Evolutionary conservation across 352 stramenopile species (phyloP), one percentile per base, ranked within the genome.

Genomic region (Globisporangium spinosum): DNA sequence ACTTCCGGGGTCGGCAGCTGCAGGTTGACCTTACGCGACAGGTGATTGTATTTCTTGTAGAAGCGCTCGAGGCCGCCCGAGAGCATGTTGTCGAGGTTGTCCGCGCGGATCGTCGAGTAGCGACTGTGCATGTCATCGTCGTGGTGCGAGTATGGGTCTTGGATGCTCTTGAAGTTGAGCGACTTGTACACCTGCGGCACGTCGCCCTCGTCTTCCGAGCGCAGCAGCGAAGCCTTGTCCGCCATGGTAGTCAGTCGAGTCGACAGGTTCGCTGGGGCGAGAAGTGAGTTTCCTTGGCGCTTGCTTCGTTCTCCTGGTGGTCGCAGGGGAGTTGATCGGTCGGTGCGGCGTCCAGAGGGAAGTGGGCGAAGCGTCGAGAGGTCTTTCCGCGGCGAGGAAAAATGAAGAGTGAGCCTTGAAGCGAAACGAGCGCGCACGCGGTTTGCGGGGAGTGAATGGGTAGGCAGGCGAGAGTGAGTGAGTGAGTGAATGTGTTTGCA

Each of bases 1-100:
- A 27, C 25, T 27, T 91, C 85, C 0, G 82, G 79, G 0, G 82
- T 89, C 29, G 82, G 76, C 59, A 90, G 62, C 61, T 77, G 68
- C 22, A 83, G 63, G 76, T 92, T 90, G 61, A 91, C 76, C 70
- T 91, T 90, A 40, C 72, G 75, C 5, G 80, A 91, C 2, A 90
- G 32, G 64, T 90, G 78, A 65, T 90, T 72, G 77, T 91, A 93
- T 69, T 94, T 93, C 65, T 90, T 87, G 77, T 93, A 93, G 69
- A 93, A 93, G 20, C 71, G 74, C 47, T 94, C 85, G 3, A 94
- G 71, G 0, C 85, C 85, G 25, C 85, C 85, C 51, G 78, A 77
- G 1, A 93, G 73, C 82, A 90, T 91, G 29, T 71, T 81, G 61
- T 91, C 85, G 25, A 93, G 64, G 62, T 91, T 77, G 40, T 87